Conservation (phyloP, 2,329 filamentous ascomycete genomes). For the Trichoderma cornu-damae region DNA sequence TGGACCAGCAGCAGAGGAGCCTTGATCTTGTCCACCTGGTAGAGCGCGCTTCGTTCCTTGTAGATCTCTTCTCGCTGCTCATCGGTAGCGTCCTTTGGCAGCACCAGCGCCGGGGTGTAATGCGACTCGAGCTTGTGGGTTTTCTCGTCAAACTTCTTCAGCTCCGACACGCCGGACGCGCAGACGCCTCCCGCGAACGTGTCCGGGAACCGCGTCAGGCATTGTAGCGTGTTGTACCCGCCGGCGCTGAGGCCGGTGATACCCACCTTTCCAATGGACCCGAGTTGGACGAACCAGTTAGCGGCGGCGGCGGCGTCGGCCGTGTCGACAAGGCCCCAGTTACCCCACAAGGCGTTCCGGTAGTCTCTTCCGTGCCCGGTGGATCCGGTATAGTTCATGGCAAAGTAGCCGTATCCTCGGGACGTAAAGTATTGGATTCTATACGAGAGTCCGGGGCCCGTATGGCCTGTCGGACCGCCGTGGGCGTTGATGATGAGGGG, state of each 20-base stretch:
- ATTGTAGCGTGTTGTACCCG: constrained; percentile 50
- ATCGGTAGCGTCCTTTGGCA: constrained; percentile 29
- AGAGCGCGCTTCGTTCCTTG: constrained; percentile 44
- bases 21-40: constrained; percentile 43
- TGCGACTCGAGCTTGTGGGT: constrained; percentile 55
- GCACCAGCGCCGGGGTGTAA: constrained; percentile 43
- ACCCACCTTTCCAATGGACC: constrained; percentile 37
- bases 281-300: constrained; percentile 35
- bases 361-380: constrained; percentile 48
- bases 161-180: constrained; percentile 47
- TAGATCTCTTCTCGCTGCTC: constrained; percentile 40
- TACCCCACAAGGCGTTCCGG: constrained; percentile 43
- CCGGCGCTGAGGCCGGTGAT: constrained; percentile 49
- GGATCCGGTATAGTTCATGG: constrained; percentile 50
- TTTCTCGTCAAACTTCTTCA: constrained; percentile 41
- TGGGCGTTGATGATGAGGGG: constrained; percentile 48
- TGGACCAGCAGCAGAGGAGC: constrained; percentile 53
- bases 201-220: constrained; percentile 41
- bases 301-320: constrained; percentile 47
- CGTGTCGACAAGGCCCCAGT: constrained; percentile 48
- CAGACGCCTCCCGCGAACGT: constrained; percentile 47
- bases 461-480: constrained; percentile 46
- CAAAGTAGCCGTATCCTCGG: constrained; percentile 47
- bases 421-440: constrained; percentile 49
- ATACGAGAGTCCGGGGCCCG: constrained; percentile 40